Base-by-base conservation (phyloP, 208 protist species). In the Trypanosoma vivax region DNA sequence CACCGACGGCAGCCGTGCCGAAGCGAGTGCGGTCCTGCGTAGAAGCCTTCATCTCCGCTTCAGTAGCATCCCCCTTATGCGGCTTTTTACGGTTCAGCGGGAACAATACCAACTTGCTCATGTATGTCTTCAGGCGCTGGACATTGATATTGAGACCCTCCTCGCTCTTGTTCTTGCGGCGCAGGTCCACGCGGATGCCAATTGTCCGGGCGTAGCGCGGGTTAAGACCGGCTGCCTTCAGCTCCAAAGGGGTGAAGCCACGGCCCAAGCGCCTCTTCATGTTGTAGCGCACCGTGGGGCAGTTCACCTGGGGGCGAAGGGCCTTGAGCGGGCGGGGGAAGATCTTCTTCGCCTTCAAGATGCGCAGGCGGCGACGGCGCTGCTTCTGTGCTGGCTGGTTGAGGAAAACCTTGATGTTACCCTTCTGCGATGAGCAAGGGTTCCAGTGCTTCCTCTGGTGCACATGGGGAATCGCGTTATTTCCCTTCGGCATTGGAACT, bases 371-470 rank as follows among this genome's bases (percentile, higher is more conserved):
- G 58, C 83, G 76, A 50, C 90, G 81, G 63, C 79, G 79, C 70
- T 83, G 66, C 73, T 88, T 89, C 73, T 90, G 85, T 39, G 73
- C 77, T 51, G 90, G 83, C 73, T 94, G 87, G 76, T 92, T 88
- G 53, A 96, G 75, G 65, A 83, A 92, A 29, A 81, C 72, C 79
- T 91, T 93, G 49, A 90, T 50, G 57, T 94, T 89, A 69, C 88
- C 88, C 82, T 94, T 94, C 75, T 95, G 88, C 60, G 80, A 88
- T 58, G 88, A 92, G 64, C 82, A 79, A 10, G 60, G 83, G 60
- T 95, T 83, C 94, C 96, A 98, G 75, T 98, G 84, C 85, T 98
- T 98, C 78, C 90, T 93, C 81, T 94, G 94, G 74, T 98, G 94
- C 25, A 79, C 73, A 64, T 96, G 94, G 74, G 95, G 93, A 74